phyloP scores from a whole-genome alignment of 805 yeast species.

The Barnettozyma salicaria region DNA sequence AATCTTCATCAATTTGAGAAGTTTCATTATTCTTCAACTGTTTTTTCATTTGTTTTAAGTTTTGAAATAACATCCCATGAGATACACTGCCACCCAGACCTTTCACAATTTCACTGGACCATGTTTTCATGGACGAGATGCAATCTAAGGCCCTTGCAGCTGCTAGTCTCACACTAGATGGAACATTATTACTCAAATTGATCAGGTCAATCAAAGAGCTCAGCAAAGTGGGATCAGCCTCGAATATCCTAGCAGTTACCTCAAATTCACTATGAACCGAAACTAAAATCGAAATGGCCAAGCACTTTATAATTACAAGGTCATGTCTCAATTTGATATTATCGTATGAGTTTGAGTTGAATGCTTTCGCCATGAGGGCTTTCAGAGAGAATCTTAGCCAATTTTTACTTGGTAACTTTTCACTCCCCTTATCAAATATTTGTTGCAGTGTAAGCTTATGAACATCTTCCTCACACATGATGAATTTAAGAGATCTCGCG shows the following conservation, averaged over 20 bases:
- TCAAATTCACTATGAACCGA: conserved; percentile 51
- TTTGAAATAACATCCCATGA: conserved; percentile 76
- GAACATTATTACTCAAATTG: conserved; percentile 55
- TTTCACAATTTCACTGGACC: conserved; percentile 73
- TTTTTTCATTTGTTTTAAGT: conserved; percentile 57
- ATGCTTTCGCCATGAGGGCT: conserved; percentile 67
- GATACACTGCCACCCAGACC: conserved; percentile 80
- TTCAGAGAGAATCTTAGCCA: conserved; percentile 59
- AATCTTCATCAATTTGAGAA: conserved; percentile 40
- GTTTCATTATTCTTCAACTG: conserved; percentile 37
- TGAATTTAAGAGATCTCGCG: conserved; percentile 45
- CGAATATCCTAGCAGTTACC: conserved; percentile 61
- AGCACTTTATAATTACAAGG: conserved; percentile 57
- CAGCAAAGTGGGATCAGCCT: conserved; percentile 64
- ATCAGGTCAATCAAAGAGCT: conserved; percentile 65
- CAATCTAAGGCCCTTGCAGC: conserved; percentile 66
- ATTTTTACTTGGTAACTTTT: conserved; percentile 51
- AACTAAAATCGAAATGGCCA: conserved; percentile 59
- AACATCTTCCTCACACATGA: conserved; percentile 50
- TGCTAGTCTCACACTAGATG: conserved; percentile 47
- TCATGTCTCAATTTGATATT: conserved; percentile 50
- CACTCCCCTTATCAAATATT: conserved; percentile 55
- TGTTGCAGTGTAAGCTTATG: conserved; percentile 51
- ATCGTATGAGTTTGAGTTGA: conserved; percentile 49
- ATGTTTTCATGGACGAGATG: conserved; percentile 57